These are phyloP conservation scores for Ophiostoma sp. DNA, from an alignment of 2,329 filamentous ascomycete genomes.

Conservation along the genomic window DNA sequence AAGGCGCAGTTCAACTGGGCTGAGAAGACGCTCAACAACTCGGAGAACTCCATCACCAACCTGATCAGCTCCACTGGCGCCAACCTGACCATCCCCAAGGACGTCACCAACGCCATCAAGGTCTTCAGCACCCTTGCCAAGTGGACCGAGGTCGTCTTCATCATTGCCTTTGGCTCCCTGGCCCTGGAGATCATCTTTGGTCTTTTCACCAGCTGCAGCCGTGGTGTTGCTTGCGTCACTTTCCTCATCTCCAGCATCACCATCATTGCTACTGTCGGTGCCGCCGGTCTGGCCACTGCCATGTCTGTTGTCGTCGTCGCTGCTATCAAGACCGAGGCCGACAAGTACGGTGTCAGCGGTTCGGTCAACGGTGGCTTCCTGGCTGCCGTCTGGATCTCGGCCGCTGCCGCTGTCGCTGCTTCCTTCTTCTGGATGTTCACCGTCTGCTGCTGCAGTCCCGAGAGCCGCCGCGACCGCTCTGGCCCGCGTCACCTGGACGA, in stretches of 20 bases:
- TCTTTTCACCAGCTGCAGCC: slow-evolving; percentile 78
- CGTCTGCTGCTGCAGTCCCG: slow-evolving; percentile 83
- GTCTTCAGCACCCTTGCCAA: slow-evolving; percentile 72
- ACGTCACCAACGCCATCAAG: slow-evolving; percentile 66
- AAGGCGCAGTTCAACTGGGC: slow-evolving; percentile 74
- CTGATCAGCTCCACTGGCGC: slow-evolving; percentile 51
- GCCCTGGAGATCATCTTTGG: slow-evolving; percentile 73
- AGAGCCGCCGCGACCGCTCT: slow-evolving; percentile 43
- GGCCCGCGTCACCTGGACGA: slow-evolving; percentile 44
- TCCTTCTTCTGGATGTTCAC: slow-evolving; percentile 89
- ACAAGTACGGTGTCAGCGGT: slow-evolving; percentile 69
- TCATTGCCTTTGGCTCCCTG: slow-evolving; percentile 70
- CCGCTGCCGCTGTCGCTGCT: slow-evolving; percentile 72
- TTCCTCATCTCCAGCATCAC: slow-evolving; percentile 72
- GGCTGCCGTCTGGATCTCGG: slow-evolving; percentile 73
- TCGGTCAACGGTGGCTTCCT: slow-evolving; percentile 70
- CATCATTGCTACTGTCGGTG: slow-evolving; percentile 54
- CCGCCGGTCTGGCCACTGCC: slow-evolving; percentile 72
- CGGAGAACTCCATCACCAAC: slow-evolving; percentile 54
- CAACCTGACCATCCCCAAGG: slow-evolving; percentile 65
- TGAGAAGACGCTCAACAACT: slow-evolving; percentile 67
- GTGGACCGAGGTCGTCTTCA: slow-evolving; percentile 82
- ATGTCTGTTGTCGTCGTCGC: slow-evolving; percentile 70
- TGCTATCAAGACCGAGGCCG: slow-evolving; percentile 64
- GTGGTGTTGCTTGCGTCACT: slow-evolving; percentile 77